These are phyloP conservation scores for Rhynchospora tenuis DNA, from an alignment of 176 grass and related monocot genomes.

Conservation along the genomic window DNA sequence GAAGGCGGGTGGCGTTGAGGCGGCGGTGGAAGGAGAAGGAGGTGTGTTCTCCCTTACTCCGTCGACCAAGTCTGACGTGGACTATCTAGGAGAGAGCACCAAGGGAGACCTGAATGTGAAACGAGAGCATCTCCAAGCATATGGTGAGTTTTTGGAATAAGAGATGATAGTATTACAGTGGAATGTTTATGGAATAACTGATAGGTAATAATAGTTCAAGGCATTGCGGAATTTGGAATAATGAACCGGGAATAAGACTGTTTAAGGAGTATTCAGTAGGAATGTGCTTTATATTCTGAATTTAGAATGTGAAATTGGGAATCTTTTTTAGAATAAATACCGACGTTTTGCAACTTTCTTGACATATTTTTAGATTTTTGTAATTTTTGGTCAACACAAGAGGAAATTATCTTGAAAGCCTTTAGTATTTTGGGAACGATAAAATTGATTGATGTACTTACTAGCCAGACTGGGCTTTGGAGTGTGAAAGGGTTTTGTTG, in stretches of 20 bases:
- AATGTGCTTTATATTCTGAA: neutral
- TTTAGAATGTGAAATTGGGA: neutral
- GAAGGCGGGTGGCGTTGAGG: constrained; percentile 30
- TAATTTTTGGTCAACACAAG: neutral
- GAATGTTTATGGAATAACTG: neutral
- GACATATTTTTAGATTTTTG: neutral
- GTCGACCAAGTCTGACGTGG: constrained; percentile 68
- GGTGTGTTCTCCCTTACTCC: constrained; percentile 81
- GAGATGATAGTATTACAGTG: neutral
- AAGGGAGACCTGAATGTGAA: constrained; percentile 91
- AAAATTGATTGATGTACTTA: neutral
- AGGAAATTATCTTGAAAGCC: neutral
- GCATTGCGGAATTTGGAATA: neutral
- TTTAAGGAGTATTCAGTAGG: neutral
- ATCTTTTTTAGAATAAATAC: neutral
- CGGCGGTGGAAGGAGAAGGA: constrained; percentile 35
- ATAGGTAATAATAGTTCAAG: neutral
- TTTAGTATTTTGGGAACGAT: neutral
- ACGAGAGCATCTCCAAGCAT: constrained; percentile 51
- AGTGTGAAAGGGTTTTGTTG: neutral
- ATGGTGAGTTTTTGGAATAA: constrained; percentile 46
- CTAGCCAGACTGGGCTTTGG: neutral
- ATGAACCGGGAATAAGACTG: neutral
- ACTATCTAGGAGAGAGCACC: constrained; percentile 93
- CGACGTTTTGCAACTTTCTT: neutral